Evolutionary conservation across 2,329 filamentous ascomycete genomes (phyloP).

Genomic region (Neopestalotiopsis clavispora): DNA sequence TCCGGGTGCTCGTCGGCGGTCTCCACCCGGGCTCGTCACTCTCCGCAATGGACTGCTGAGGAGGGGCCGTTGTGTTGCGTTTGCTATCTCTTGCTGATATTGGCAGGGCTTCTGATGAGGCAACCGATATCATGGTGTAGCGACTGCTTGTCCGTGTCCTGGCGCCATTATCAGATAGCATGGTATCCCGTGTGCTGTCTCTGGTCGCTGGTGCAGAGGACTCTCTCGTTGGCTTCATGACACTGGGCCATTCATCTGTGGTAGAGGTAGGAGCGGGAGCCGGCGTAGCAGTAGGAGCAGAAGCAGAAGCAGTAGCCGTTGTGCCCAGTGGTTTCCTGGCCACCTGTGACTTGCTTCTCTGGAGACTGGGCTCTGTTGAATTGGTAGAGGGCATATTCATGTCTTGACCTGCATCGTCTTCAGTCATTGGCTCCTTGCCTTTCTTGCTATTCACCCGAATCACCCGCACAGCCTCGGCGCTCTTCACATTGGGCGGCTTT

Average conservation of each 20-base stretch:
- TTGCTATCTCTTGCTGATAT: slow-evolving; percentile 17
- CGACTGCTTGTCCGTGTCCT: slow-evolving; percentile 17
- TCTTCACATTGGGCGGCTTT: slow-evolving; percentile 30
- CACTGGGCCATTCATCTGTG: not conserved
- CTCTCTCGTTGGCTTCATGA: not conserved
- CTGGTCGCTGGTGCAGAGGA: not conserved
- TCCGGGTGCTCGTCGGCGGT: slow-evolving; percentile 17
- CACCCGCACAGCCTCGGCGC: slow-evolving; percentile 33
- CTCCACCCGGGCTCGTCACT: slow-evolving; percentile 1
- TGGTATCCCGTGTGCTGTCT: slow-evolving; percentile 7
- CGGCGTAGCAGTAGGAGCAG: not conserved
- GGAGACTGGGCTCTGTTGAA: not conserved
- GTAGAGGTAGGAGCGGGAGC: not conserved
- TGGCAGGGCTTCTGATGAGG: not conserved
- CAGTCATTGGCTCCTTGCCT: slow-evolving; percentile 7
- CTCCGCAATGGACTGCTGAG: slow-evolving; percentile 16
- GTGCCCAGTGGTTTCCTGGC: not conserved
- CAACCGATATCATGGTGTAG: slow-evolving; percentile 9
- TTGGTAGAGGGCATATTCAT: not conserved
- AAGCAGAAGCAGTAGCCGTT: not conserved
- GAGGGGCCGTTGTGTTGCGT: slow-evolving; percentile 18
- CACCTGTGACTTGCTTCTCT: slow-evolving; percentile 4
- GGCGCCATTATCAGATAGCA: not conserved
- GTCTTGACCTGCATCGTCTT: not conserved
- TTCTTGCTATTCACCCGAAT: slow-evolving; percentile 35